These are phyloP conservation scores for Rubus parviflorus DNA, from an alignment of 306 rosid genomes.

Conservation along the genomic window DNA sequence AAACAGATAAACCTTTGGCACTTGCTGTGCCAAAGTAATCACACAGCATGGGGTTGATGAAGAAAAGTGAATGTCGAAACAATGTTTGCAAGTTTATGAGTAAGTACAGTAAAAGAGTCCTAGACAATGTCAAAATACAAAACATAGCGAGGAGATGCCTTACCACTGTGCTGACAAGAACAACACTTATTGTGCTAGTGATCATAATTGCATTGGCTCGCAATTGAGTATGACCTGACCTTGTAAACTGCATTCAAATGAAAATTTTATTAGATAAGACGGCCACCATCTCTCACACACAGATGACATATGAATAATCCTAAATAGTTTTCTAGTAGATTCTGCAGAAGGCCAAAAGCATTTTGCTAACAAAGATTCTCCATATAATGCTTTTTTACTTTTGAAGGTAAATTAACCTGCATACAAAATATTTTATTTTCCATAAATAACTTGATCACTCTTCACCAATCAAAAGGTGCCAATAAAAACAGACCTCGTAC, in stretches of 20 bases:
- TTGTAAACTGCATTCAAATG: constrained; percentile 68
- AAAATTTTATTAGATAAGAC: neutral
- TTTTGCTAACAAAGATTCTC: neutral
- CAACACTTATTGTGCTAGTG: constrained; percentile 92
- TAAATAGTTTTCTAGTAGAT: neutral
- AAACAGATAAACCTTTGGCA: neutral
- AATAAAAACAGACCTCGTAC: neutral
- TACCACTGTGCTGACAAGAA: constrained; percentile 94
- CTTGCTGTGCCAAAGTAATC: neutral
- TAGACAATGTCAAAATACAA: neutral
- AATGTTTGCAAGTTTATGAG: neutral
- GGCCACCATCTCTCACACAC: neutral
- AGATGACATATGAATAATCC: neutral
- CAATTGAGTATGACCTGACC: constrained; percentile 75
- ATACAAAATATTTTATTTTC: neutral
- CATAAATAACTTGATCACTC: neutral
- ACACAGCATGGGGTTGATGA: neutral
- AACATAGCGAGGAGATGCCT: constrained; percentile 25
- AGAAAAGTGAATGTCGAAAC: too few relatives aligned
- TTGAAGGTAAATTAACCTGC: neutral
- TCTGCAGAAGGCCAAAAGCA: neutral
- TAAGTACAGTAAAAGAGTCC: neutral
- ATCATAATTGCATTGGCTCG: constrained; percentile 82
- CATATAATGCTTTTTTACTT: neutral
- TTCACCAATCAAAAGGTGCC: neutral